Conservation (phyloP, 371 early-diverging fungal genomes). For the Caulochytrium protostelioides region DNA sequence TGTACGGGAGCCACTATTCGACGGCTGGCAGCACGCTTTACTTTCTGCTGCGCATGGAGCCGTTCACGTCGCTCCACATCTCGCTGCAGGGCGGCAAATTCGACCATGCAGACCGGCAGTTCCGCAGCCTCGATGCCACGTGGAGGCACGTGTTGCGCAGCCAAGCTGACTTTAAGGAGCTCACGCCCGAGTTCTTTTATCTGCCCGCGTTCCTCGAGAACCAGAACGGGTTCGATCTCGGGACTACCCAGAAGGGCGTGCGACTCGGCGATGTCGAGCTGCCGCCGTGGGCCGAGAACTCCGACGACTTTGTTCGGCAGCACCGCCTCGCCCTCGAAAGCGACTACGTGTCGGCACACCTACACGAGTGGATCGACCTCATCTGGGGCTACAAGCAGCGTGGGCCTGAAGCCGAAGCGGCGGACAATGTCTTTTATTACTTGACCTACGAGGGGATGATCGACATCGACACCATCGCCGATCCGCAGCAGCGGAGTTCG, state of each 20-base stretch:
- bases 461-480: no score
- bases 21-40: conserved; percentile 15
- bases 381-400: conserved; percentile 77
- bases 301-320: background rate
- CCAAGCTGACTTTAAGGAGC: conserved; percentile 14
- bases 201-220: conserved; percentile 12
- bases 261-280: conserved; percentile 47
- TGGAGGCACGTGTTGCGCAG: conserved; percentile 1
- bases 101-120: conserved; percentile 7
- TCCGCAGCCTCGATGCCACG: background rate
- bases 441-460: no score
- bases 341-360: conserved; percentile 13
- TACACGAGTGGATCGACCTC: conserved; percentile 78
- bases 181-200: conserved; percentile 19
- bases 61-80: conserved; percentile 24
- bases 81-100: conserved; percentile 35
- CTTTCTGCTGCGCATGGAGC: conserved; percentile 12
- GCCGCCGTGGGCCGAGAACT: conserved; percentile 58
- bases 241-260: conserved; percentile 46
- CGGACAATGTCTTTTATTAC: no score
- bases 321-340: background rate
- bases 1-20: conserved; percentile 16
- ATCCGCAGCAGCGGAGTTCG: no score
- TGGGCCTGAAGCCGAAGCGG: conserved; percentile 54
- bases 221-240: conserved; percentile 14